Evolutionary conservation across 495 filamentous ascomycete species (phyloP), one percentile per base, ranked within the genome.

Genomic region (Podospora didyma): DNA sequence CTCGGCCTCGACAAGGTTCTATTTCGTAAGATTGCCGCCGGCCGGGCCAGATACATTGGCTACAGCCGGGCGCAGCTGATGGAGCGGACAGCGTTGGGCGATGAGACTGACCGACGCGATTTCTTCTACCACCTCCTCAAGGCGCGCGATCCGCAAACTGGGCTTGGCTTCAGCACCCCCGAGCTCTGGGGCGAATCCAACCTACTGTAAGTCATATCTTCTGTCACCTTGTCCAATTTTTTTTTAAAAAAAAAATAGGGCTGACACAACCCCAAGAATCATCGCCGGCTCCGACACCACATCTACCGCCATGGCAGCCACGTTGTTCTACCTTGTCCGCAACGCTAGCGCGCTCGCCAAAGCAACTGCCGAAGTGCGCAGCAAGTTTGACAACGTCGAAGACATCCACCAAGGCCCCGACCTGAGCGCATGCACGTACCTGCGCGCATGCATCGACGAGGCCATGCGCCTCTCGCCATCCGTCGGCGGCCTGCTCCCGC

Each of bases 101-200:
- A 79, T 34, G 80, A 85, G 42, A 75, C 76, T 4, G 81, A 82
- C 54, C 82, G 85, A 31, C 85, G 85, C 53, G 86, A 89, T 67
- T 78, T 83, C 65, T 85, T 86, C 69, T 79, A 79, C 62, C 73
- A 80, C 58, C 73, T 86, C 31, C 75, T 84, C 45, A 79, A 82
- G 46, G 79, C 83, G 7, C 71, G 67, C 21, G 83, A 88, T 62
- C 80, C 79, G 16, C 79, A 86, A 57, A 85, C 82, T 0, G 86
- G 85, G 46, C 74, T 80, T 52, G 85, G 86, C 1, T 86, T 89
- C 61, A 75, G 75, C 11, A 85, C 75, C 11, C 77, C 80, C 2
- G 87, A 92, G 59, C 75, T 90, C 3, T 88, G 84, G 84, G 82
- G 80, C 31, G 87, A 90, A 66, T 82, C 83, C 4, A 87, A 88